Evolutionary conservation across 768 basidiomycete genomes (phyloP).

Genomic region (Sarcomyxa edulis): DNA sequence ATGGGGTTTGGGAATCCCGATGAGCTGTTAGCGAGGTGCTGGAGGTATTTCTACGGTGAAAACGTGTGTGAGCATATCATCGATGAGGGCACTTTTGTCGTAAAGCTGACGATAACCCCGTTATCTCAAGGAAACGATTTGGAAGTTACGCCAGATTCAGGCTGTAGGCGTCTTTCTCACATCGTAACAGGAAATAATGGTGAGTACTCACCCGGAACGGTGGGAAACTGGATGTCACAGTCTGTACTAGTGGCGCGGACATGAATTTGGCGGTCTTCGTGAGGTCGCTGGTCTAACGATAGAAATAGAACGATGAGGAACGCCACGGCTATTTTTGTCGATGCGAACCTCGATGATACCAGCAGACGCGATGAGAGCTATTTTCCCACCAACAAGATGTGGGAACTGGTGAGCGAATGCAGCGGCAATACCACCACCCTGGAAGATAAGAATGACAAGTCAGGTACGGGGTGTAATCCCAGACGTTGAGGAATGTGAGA

Average conservation of each 20-base stretch:
- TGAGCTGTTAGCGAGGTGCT: no score
- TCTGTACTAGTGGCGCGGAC: slow-evolving; percentile 71
- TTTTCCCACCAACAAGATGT: slow-evolving; percentile 57
- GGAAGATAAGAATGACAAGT: not conserved
- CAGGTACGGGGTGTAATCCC: not conserved
- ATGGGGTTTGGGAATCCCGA: no score
- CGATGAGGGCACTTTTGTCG: no score
- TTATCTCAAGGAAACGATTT: no score
- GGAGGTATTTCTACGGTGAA: no score
- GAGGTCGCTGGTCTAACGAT: slow-evolving; percentile 50
- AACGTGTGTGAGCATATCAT: no score
- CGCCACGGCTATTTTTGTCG: no score
- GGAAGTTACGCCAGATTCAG: no score
- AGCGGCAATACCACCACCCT: slow-evolving; percentile 74
- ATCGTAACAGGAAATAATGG: not conserved
- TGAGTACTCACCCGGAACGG: slow-evolving; percentile 46
- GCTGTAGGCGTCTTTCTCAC: no score
- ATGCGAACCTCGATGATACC: slow-evolving; percentile 60
- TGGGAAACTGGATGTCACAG: slow-evolving; percentile 54
- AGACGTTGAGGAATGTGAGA: not conserved
- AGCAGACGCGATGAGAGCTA: slow-evolving; percentile 63
- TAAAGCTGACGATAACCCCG: no score
- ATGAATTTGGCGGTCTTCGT: slow-evolving; percentile 74
- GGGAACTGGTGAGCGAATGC: slow-evolving; percentile 72
- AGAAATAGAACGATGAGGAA: slow-evolving; percentile 6